Evolutionary conservation across 2,329 filamentous ascomycete species (phyloP).

Genomic region (Coniochaeta prunicola): DNA sequence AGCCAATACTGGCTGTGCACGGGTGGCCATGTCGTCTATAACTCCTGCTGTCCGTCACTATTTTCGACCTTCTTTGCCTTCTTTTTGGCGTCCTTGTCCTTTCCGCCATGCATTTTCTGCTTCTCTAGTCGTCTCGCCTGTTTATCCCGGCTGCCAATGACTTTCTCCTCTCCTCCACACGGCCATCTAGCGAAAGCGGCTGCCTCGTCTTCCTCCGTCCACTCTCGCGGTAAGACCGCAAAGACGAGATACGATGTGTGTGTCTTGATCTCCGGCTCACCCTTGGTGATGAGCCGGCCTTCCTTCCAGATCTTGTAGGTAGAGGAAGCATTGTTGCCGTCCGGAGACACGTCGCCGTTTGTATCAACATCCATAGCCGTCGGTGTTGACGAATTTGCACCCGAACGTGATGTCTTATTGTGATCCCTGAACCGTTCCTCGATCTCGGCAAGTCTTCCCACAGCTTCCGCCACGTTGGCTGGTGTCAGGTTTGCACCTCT

Average conservation of each 20-base stretch:
- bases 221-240: conserved; percentile 78
- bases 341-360: conserved; percentile 13
- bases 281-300: conserved; percentile 70
- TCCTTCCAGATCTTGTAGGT: conserved; percentile 58
- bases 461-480: conserved; percentile 71
- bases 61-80: not conserved
- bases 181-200: conserved; percentile 58
- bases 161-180: conserved; percentile 43
- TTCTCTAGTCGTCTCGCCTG: not conserved
- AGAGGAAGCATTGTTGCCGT: conserved; percentile 16
- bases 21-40: not conserved
- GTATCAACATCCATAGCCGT: conserved; percentile 17
- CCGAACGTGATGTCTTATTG: conserved; percentile 14
- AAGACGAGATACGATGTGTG: conserved; percentile 98
- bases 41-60: not conserved
- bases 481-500: conserved; percentile 64
- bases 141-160: conserved; percentile 30
- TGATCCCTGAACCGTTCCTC: conserved; percentile 63
- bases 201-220: conserved; percentile 76
- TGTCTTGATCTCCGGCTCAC: conserved; percentile 84
- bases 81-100: not conserved
- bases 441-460: conserved; percentile 65
- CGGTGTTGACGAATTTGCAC: conserved; percentile 20
- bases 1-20: not conserved
- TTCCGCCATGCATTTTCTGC: conserved; percentile 11